Evolutionary conservation across 2,329 filamentous ascomycete species (phyloP).

Genomic region (Colletotrichum filicis): DNA sequence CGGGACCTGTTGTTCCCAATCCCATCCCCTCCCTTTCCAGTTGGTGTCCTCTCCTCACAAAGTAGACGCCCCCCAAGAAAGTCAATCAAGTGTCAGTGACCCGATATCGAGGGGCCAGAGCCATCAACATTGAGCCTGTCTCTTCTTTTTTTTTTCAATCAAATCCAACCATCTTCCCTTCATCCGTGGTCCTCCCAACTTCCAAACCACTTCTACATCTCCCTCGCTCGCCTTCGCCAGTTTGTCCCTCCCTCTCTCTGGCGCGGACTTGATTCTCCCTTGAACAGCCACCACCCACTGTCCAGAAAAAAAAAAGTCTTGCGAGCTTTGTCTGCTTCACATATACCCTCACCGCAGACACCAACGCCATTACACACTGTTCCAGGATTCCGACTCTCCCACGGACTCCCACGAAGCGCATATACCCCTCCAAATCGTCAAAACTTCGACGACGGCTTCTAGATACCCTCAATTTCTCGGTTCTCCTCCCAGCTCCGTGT

Average conservation of each 20-base stretch:
- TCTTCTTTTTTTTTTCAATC: conserved; percentile 33
- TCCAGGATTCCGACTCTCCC: conserved; percentile 24
- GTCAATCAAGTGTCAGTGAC: conserved; percentile 36
- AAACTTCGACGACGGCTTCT: conserved; percentile 23
- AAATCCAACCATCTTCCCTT: conserved; percentile 36
- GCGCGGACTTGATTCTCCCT: conserved; percentile 33
- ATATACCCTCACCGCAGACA: conserved; percentile 29
- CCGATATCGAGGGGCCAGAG: conserved; percentile 35
- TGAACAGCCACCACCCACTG: conserved; percentile 27
- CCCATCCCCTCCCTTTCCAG: conserved; percentile 15
- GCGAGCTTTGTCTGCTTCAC: conserved; percentile 33
- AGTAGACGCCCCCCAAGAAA: conserved; percentile 32
- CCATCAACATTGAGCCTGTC: conserved; percentile 18
- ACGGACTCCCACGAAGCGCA: conserved; percentile 22
- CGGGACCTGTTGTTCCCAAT: conserved; percentile 26
- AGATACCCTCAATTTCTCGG: conserved; percentile 34
- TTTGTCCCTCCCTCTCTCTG: conserved; percentile 34
- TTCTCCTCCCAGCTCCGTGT: conserved; percentile 35
- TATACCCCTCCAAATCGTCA: neutral
- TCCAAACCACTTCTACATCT: conserved; percentile 27
- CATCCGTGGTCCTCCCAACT: conserved; percentile 22
- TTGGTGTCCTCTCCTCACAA: conserved; percentile 28
- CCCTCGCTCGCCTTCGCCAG: conserved; percentile 32
- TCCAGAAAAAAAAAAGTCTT: conserved; percentile 20
- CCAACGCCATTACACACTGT: neutral